A percentile compares a stretch with the other conserved stretches of the same genome.
Conservation (phyloP, 1,139 yeast species). For the Suhomyces ambrosiae region DNA sequence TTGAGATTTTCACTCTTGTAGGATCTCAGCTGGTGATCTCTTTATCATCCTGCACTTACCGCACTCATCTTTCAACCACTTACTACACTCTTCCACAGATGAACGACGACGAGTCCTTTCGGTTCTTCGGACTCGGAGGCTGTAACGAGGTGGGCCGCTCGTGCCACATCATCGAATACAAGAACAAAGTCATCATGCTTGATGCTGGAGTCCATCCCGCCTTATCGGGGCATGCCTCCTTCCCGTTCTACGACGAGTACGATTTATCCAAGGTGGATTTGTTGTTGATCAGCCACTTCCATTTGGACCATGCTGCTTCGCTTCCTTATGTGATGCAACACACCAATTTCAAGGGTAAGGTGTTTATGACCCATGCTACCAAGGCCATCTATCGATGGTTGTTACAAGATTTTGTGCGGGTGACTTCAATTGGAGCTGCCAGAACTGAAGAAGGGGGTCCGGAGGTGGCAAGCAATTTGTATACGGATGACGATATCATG, state of each 20-base stretch:
- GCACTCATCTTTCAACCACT: neutral
- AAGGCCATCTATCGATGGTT: conserved; percentile 97
- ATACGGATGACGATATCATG: conserved; percentile 87
- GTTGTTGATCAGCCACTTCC: conserved; percentile 88
- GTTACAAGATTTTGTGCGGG: conserved; percentile 89
- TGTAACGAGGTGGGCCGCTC: conserved; percentile 98
- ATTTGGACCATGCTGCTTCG: conserved; percentile 96
- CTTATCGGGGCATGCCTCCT: conserved; percentile 80
- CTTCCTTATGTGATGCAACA: conserved; percentile 98
- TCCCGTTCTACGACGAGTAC: conserved; percentile 94
- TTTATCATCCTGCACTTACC: too few species aligned
- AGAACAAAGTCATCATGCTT: conserved; percentile 94
- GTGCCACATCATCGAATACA: conserved; percentile 88
- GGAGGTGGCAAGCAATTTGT: conserved; percentile 54
- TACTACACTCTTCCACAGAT: conserved; percentile 1
- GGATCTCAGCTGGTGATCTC: too few species aligned
- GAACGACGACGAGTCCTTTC: conserved; percentile 48
- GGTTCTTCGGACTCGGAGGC: conserved; percentile 97
- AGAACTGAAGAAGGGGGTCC: conserved; percentile 27
- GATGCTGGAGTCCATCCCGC: conserved; percentile 99
- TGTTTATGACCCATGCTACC: conserved; percentile 98
- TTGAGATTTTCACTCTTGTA: too few species aligned
- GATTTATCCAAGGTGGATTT: conserved; percentile 87
- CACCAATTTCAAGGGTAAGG: conserved; percentile 90
- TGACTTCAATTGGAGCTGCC: conserved; percentile 63